phyloP scores from a whole-genome alignment of 768 basidiomycete species.

The Rhodotorula sphaerocarpa region DNA sequence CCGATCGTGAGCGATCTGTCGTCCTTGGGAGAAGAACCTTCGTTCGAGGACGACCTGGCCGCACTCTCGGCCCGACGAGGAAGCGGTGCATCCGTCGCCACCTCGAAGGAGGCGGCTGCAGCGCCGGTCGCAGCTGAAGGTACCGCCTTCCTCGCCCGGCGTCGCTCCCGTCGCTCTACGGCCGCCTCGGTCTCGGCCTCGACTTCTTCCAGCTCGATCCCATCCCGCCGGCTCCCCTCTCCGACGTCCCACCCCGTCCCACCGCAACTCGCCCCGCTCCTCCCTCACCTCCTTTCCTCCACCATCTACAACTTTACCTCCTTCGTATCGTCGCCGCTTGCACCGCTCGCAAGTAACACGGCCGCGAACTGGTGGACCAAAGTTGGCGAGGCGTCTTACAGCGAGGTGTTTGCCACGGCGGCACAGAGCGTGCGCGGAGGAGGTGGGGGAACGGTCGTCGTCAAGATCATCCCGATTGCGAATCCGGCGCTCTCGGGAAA shows the following conservation, averaged over 20 bases:
- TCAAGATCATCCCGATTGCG: slow-evolving; percentile 73
- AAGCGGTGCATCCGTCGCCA: no score
- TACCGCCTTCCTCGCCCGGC: no score
- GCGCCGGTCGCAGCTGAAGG: no score
- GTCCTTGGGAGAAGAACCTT: no score
- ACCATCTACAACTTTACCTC: slow-evolving; percentile 32
- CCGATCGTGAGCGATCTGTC: no score
- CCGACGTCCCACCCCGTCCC: slow-evolving; percentile 3
- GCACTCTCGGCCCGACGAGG: no score
- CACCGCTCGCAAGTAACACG: background rate
- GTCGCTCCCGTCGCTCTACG: no score
- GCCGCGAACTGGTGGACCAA: slow-evolving; percentile 50
- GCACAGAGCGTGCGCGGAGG: no score
- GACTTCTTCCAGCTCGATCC: background rate
- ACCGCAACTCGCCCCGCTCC: background rate
- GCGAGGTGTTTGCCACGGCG: slow-evolving; percentile 82
- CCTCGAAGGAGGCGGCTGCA: no score
- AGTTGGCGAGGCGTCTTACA: slow-evolving; percentile 92
- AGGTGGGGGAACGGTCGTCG: slow-evolving; percentile 60
- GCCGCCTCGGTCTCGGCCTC: background rate
- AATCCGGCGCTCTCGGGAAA: slow-evolving; percentile 44
- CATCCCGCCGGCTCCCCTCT: background rate
- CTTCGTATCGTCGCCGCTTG: slow-evolving; percentile 18
- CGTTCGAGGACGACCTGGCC: no score
- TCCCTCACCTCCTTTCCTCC: background rate